Evolutionary conservation across 164 flowering plant genomes (phyloP), one percentile per base, ranked within the genome.

Genomic region (Umbellularia californica): DNA sequence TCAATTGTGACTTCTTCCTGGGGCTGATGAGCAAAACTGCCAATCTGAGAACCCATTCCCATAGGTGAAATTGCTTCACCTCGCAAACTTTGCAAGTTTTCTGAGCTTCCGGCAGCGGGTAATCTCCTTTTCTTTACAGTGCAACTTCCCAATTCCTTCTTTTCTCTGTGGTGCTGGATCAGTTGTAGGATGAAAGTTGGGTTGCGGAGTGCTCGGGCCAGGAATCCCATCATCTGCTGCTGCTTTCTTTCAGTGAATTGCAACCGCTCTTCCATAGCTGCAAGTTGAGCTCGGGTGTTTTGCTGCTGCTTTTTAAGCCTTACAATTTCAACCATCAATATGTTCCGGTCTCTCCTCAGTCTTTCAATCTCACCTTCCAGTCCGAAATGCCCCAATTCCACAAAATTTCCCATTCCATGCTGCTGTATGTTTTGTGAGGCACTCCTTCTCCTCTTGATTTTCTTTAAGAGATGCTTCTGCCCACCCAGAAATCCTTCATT

Each of bases 401-500:
- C 72, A 71, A 67, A 66, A 14, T 70, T n/a, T 7, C 28, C 68
- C 25, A 25, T 30, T 63, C 62, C 73, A 50, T 79, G 80, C 3
- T 84, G 90, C 41, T 83, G 81, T 28, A 69, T 50, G 70, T 55
- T 79, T 9, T 77, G 80, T 70, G 75, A 50, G 27, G 35, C 72
- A 55, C 75, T 76, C 65, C 82, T 85, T 65, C 85, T 84, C 70
- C 97, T 85, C 80, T 83, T 88, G 69, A 92, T 89, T 73, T 76
- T 82, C 82, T 87, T 90, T 58, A 92, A 78, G 72, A 90, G 73
- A 78, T 90, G 90, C 82, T 79, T 89, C 84, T 92, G 88, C 71
- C 97, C 97, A 74, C 83, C 79, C 69, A 82, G 83, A 72, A 92
- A 92, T 27, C 79, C 87, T 73, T 86, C 87, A 62, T 89, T 90